Conservation (phyloP, 306 rosid species). For the Fagus crenata region DNA sequence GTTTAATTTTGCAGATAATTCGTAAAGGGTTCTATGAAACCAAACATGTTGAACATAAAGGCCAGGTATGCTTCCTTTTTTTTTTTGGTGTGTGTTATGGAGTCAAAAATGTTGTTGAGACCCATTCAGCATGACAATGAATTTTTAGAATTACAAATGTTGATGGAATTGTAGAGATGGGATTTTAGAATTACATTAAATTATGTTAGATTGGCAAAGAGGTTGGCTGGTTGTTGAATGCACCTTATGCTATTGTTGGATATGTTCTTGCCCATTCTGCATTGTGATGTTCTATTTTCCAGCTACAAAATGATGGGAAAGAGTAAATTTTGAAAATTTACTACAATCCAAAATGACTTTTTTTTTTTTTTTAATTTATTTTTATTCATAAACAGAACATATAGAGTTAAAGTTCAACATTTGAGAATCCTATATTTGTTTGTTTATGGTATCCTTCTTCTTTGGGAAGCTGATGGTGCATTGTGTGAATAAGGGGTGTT, state of each 20-base stretch:
- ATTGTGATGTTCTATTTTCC: neutral
- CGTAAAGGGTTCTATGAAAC: conserved; percentile 70
- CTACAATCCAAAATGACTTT: neutral
- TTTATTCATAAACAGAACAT: neutral
- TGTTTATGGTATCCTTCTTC: neutral
- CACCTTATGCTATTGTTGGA: neutral
- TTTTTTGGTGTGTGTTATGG: neutral
- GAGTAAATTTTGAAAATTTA: neutral
- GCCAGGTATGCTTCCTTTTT: conserved; percentile 55
- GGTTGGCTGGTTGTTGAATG: neutral
- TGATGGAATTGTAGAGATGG: too few species aligned
- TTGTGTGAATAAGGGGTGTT: neutral
- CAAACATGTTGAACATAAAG: conserved; percentile 83
- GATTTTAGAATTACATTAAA: too few species aligned
- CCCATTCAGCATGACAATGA: neutral
- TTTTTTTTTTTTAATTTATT: too few species aligned
- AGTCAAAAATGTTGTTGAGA: neutral
- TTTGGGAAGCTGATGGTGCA: neutral
- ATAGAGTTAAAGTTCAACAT: neutral
- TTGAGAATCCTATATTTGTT: neutral
- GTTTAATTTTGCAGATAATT: conserved; percentile 51
- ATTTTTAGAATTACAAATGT: neutral
- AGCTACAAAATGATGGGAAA: neutral
- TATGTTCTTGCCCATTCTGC: neutral
- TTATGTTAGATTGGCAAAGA: neutral